A percentile compares a stretch with the other conserved stretches of the same genome.
These are phyloP conservation scores for Epichloe aotearoae DNA, from an alignment of 2,329 filamentous ascomycete genomes.

Conservation along the genomic window DNA sequence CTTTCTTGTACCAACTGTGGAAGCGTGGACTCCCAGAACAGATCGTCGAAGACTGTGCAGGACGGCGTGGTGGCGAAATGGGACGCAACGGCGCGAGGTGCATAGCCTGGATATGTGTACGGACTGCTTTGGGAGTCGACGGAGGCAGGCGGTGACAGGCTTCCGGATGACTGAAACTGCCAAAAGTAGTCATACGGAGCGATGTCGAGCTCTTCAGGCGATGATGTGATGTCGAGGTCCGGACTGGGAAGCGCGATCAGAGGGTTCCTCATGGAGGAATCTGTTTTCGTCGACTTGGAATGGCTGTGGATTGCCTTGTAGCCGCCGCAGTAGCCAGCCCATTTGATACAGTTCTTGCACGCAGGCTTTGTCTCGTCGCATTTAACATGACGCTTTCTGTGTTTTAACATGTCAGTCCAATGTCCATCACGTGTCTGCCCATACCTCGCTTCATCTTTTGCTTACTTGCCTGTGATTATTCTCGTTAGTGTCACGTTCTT, in stretches of 20 bases:
- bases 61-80: background rate
- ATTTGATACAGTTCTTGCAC: conserved; percentile 22
- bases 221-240: conserved; percentile 3
- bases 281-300: background rate
- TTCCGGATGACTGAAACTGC: conserved; percentile 2
- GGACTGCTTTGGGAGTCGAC: conserved; percentile 3
- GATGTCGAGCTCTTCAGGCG: conserved; percentile 4
- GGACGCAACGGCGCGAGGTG: background rate
- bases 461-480: conserved; percentile 4
- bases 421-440: background rate
- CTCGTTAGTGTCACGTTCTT: background rate
- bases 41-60: conserved; percentile 16
- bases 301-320: conserved; percentile 10
- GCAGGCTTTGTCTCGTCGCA: conserved; percentile 23
- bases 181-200: background rate
- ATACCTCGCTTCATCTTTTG: background rate
- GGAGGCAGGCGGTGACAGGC: conserved; percentile 2
- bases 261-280: background rate
- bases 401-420: background rate
- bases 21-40: conserved; percentile 23
- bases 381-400: conserved; percentile 21
- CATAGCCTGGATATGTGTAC: background rate
- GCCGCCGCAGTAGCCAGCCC: conserved; percentile 21
- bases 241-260: conserved; percentile 2
- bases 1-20: conserved; percentile 21